These are phyloP conservation scores for Citrullus mucosospermus DNA, from an alignment of 306 rosid species.

Conservation along the genomic window DNA sequence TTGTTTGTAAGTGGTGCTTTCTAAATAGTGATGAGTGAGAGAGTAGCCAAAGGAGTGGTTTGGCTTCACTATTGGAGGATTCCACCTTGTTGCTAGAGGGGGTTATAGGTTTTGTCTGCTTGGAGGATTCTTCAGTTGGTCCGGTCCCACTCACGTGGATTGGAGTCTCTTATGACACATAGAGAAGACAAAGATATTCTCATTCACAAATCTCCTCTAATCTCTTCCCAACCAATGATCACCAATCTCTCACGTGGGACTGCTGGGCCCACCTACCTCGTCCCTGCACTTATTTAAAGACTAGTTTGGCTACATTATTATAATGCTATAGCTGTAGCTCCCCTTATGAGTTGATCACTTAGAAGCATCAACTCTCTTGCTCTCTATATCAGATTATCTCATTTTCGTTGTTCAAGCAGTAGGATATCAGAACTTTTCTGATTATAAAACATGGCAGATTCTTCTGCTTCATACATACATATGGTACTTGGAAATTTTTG, in stretches of 20 bases:
- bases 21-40: not conserved
- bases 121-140: not conserved
- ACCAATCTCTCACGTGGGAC: conserved; percentile 91
- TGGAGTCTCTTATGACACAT: not conserved
- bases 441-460: conserved; percentile 15
- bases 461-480: conserved; percentile 55
- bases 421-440: not conserved
- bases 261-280: conserved; percentile 29
- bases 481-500: conserved; percentile 34
- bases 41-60: not conserved
- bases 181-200: conserved; percentile 46
- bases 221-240: conserved; percentile 80
- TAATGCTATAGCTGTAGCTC: not conserved
- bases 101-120: not conserved
- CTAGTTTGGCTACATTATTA: not conserved
- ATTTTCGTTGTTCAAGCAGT: not conserved
- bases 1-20: not conserved
- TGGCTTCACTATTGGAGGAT: not conserved
- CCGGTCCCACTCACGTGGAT: conserved; percentile 2
- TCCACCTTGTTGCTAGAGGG: not conserved
- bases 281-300: not conserved
- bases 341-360: not conserved
- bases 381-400: not conserved
- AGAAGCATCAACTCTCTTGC: not conserved
- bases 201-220: conserved; percentile 71